phyloP scores from a whole-genome alignment of 2,329 filamentous ascomycete species.

The Ceratocystis alfenasii region DNA sequence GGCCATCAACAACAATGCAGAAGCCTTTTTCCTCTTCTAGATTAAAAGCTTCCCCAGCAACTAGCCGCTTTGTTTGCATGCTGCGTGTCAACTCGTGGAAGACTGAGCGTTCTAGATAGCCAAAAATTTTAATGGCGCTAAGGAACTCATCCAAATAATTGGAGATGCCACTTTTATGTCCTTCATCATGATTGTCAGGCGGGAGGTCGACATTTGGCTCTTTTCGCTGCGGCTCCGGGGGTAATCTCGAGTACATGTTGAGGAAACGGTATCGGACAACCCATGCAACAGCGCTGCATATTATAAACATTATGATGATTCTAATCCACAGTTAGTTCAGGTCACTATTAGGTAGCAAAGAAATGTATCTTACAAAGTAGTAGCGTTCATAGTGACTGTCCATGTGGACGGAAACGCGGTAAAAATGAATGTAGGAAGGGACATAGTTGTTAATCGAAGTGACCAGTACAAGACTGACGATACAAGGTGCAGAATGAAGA shows the following conservation, averaged over 20 bases:
- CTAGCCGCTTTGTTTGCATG: constrained; percentile 95
- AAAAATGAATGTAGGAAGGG: constrained; percentile 78
- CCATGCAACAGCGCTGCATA: constrained; percentile 83
- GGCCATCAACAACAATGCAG: constrained; percentile 88
- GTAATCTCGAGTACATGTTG: constrained; percentile 91
- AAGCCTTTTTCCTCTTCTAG: constrained; percentile 97
- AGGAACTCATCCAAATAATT: constrained; percentile 97
- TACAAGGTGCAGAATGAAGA: constrained; percentile 43
- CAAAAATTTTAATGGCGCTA: constrained; percentile 97
- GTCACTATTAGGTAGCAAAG: too few species aligned
- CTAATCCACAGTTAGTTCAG: constrained; percentile 31
- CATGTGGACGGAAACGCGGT: constrained; percentile 81
- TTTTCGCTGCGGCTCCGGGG: constrained; percentile 88
- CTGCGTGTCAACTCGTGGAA: constrained; percentile 95
- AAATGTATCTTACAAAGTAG: constrained; percentile 58
- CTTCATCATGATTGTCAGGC: constrained; percentile 80
- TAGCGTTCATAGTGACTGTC: constrained; percentile 98
- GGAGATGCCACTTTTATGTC: constrained; percentile 79
- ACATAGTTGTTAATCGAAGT: constrained; percentile 77
- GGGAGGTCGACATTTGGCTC: constrained; percentile 93
- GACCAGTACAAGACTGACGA: constrained; percentile 60
- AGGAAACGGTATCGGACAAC: constrained; percentile 89
- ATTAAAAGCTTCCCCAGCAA: constrained; percentile 88
- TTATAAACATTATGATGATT: constrained; percentile 61
- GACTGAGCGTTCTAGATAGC: constrained; percentile 87